Base-by-base conservation (phyloP, 129 eudicot genomes). In the Lonicera japonica region DNA sequence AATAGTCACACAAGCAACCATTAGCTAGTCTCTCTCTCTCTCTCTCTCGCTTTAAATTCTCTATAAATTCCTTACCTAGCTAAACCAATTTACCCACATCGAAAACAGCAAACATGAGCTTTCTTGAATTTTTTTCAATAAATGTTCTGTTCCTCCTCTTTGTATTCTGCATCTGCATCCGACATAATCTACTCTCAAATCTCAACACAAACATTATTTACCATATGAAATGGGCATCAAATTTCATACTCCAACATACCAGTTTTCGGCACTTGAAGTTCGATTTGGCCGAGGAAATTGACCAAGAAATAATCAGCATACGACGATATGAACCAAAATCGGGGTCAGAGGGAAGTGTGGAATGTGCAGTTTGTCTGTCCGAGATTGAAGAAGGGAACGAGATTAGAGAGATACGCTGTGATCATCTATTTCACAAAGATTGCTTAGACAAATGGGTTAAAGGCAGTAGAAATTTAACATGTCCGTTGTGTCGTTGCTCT, bases 371-470 rank as follows among this genome's bases (percentile, higher is more conserved):
- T 47, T 79, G 80, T 63, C 60, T 79, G 64, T 65, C 61, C 17
- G 41, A 58, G 19, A 65, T 79, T n/a, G 64, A 73, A 53, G 84
- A 66, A 5, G 77, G 66, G 13, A 73, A 79, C 1, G 84, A 74
- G 56, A 39, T 74, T 10, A 79, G 68, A 55, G 77, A 46, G 56
- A 34, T 74, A 66, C 60, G 73, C 52, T 79, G 84, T 56, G 63
- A 60, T 0, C 84, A 79, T 74, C 38, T 79, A 4, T 79, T 79
- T 66, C 84, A 79, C 65, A 69, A 71, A 8, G 89, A 54, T 14
- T 83, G 84, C 21, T 70, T 75, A 18, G 85, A 76, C 20, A 71
- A 73, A 22, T 79, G 80, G 75, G 25, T 70, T 1, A 29, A 29
- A 29, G 78, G 72, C 5, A 58, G 63, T 34, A 70, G 80, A 22